Evolutionary conservation across 1,284 basidiomycete species (phyloP).

Genomic region (Malassezia restricta): DNA sequence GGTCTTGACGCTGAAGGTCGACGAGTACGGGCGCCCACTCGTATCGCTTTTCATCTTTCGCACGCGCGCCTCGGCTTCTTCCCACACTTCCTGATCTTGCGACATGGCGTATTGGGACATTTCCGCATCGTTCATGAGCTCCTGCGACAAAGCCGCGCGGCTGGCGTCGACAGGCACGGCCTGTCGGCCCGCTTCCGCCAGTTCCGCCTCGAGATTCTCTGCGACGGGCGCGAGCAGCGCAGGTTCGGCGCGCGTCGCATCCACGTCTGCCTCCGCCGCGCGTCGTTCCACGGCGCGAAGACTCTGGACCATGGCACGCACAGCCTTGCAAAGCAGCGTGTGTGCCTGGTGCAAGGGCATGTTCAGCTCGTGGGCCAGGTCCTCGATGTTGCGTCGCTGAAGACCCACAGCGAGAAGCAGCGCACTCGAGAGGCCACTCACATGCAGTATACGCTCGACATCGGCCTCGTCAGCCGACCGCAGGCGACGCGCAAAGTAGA

Average conservation of each 20-base stretch:
- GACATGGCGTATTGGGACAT: constrained; percentile 30
- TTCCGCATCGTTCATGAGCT: constrained; percentile 25
- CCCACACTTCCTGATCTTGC: constrained; percentile 26
- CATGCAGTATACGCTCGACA: constrained; percentile 17
- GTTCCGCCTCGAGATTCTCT: constrained; percentile 26
- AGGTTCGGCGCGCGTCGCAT: constrained; percentile 7
- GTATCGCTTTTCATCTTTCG: constrained; percentile 22
- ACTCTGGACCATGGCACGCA: constrained; percentile 70
- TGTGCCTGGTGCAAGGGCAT: constrained; percentile 75
- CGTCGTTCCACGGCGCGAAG: constrained; percentile 68
- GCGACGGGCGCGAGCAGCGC: constrained; percentile 20
- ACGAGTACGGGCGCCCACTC: constrained; percentile 20
- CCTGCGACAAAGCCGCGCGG: constrained; percentile 9
- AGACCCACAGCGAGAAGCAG: constrained; percentile 60
- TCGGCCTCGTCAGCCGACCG: constrained; percentile 28
- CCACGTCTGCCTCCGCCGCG: constrained; percentile 21
- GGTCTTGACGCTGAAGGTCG: constrained; percentile 6
- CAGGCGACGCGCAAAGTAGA: constrained; percentile 63
- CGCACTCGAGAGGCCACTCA: constrained; percentile 33
- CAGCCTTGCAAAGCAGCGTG: constrained; percentile 79
- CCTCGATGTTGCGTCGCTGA: constrained; percentile 81
- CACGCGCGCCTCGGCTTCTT: constrained; percentile 36
- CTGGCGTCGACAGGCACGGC: constrained; percentile 17
- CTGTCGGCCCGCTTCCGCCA: constrained; percentile 24
- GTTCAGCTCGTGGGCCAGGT: constrained; percentile 52